These are phyloP conservation scores for Maudiozyma pseudohumilis DNA, from an alignment of 805 yeast species.

Conservation along the genomic window DNA sequence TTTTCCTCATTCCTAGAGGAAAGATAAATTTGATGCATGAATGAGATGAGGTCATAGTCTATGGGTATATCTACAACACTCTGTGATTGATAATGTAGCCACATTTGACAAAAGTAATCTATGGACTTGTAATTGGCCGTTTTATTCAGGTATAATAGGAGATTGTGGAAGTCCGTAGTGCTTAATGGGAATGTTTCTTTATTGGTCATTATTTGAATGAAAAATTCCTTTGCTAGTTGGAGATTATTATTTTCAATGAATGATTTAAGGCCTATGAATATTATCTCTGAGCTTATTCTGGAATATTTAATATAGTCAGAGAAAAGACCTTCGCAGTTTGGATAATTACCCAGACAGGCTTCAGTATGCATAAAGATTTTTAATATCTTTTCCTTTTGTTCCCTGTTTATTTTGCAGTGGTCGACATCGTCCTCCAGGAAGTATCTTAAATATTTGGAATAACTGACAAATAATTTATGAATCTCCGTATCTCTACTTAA, in stretches of 20 bases:
- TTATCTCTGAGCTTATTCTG: constrained; percentile 11
- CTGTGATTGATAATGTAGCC: constrained; percentile 8
- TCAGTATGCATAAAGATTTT: constrained; percentile 14
- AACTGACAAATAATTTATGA: constrained; percentile 13
- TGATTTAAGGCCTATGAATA: constrained; percentile 21
- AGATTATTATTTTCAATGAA: constrained; percentile 21
- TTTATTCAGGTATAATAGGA: constrained; percentile 12
- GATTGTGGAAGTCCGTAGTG: constrained; percentile 11
- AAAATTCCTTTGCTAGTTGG: constrained; percentile 26
- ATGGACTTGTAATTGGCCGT: constrained; percentile 14
- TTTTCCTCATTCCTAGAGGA: constrained; percentile 7
- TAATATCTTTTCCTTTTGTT: constrained; percentile 8
- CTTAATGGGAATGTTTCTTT: constrained; percentile 23
- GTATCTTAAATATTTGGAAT: constrained; percentile 6
- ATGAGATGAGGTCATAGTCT: constrained; percentile 1
- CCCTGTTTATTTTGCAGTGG: neutral
- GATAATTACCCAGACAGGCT: constrained; percentile 13
- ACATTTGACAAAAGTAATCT: constrained; percentile 16
- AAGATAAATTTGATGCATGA: constrained; percentile 18
- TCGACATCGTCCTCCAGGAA: neutral
- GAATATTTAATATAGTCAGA: constrained; percentile 22
- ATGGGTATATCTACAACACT: too few relatives aligned
- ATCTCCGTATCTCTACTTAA: constrained; percentile 14
- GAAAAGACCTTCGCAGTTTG: constrained; percentile 20
- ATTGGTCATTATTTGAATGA: constrained; percentile 20